Evolutionary conservation across 1,139 yeast genomes (phyloP).

Genomic region (Suhomyces panamericanus): DNA sequence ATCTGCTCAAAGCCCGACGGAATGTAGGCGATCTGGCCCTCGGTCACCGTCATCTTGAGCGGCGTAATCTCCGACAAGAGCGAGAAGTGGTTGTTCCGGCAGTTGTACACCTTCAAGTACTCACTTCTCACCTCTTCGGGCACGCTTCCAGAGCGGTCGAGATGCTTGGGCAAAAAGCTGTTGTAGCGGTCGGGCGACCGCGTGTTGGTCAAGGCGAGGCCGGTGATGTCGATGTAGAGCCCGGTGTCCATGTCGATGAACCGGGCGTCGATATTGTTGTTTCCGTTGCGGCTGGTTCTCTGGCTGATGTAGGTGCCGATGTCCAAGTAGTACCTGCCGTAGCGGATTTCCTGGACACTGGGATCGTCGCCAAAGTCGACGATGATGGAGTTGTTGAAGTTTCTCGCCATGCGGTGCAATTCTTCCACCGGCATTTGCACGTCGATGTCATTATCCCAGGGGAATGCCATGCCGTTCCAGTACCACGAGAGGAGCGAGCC

Average conservation of each 20-base stretch:
- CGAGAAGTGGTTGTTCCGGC: constrained; percentile 22
- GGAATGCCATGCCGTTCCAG: constrained; percentile 23
- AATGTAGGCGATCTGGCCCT: constrained; percentile 37
- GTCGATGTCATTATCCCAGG: constrained; percentile 25
- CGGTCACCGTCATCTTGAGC: constrained; percentile 29
- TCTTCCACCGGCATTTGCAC: constrained; percentile 25
- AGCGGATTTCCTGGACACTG: constrained; percentile 14
- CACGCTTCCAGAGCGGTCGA: constrained; percentile 6
- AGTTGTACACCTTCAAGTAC: constrained; percentile 16
- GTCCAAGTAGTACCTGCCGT: constrained; percentile 23
- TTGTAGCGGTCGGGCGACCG: constrained; percentile 16
- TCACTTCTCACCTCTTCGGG: constrained; percentile 15
- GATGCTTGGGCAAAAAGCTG: constrained; percentile 4
- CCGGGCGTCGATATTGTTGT: constrained; percentile 24
- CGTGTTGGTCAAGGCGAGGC: constrained; percentile 18
- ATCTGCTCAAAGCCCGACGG: constrained; percentile 31
- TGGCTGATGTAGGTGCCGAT: constrained; percentile 19
- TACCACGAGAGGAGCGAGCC: constrained; percentile 24
- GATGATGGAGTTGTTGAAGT: constrained; percentile 20
- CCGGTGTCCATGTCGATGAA: constrained; percentile 25
- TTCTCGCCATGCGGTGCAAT: constrained; percentile 18
- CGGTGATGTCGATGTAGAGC: constrained; percentile 24
- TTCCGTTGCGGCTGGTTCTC: constrained; percentile 19
- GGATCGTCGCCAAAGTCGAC: constrained; percentile 20
- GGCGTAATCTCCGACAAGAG: constrained; percentile 33